Evolutionary conservation across 805 yeast genomes (phyloP), one percentile per base, ranked within the genome.

Genomic region (Hanseniaspora mollemarum): DNA sequence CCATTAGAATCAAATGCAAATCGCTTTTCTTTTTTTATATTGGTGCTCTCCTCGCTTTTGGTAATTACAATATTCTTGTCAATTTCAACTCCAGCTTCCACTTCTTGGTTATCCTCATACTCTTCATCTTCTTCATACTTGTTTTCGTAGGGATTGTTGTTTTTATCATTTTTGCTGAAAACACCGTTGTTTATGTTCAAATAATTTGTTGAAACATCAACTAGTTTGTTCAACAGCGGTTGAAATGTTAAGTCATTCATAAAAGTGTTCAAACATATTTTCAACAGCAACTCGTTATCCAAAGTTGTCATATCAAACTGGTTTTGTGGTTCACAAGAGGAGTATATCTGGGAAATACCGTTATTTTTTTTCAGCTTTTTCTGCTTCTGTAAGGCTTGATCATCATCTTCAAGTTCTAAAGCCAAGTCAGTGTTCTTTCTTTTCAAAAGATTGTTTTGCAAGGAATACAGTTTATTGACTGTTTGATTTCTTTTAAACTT

Each of bases 231-330:
- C 10, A 37, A 25, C 26, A 49, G 29, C 5, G 42, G 46, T 28
- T 55, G 54, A 21, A 37, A 16, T 42, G 52, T 28, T 51, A 53
- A 26, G 19, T 39, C 53, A 32, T 50, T 43, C 26, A 45, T 50
- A 36, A 50, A 68, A 0, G 95, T 87, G 76, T 74, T 51, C 76
- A 68, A 15, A 81, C 85, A 73, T 81, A 80, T 41, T 76, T 73
- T 21, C 73, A 60, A 73, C 51, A 87, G 73, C 0, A 82, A 70
- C 46, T 78, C 77, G 21, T 74, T 74, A 4, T 92, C 82, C 7
- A 92, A 67, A 9, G 76, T 67, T 2, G 85, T 71, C 51, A 86
- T 75, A 62, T 90, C 90, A 22, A 57, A 56, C 19, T 61, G 56
- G 15, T 48, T 41, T 22, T 54, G 52, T 2, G 52, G 41, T 10